Evolutionary conservation across 306 rosid species (phyloP), one percentile per base, ranked within the genome.

Genomic region (Acacia confusa): DNA sequence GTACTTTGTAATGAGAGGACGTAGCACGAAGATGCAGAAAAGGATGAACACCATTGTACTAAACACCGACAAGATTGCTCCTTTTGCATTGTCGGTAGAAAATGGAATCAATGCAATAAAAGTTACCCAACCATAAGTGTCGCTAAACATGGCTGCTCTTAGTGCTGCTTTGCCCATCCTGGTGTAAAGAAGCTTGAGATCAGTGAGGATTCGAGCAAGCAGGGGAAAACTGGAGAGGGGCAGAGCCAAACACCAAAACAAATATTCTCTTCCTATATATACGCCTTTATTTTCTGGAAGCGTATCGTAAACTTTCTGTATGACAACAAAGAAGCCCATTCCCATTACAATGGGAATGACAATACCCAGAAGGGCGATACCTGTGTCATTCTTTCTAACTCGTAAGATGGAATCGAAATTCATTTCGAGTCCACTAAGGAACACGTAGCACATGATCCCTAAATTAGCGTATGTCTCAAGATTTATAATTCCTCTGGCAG

Each of bases 341-440:
- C 27, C 28, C 25, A n/a, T 55, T 8, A 22, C 14, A 25, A n/a
- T n/a, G 4, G 63, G 63, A 55, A n/a, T 55, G 28, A 55, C 5
- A 8, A 22, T 55, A n/a, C 63, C 63, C 3, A 55, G 12, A 55
- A 55, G 4, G 63, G 63, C 28, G 4, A 55, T 55, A n/a, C 63
- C 28, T 55, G 63, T 9, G 28, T 55, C 28, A 9, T 24, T 58
- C 65, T 58, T 58, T 24, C 32, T 6, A 2, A 58, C 16, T 58
- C 11, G 53, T 10, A 85, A 20, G 47, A 85, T 78, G 65, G 68
- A 58, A 6, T 84, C 64, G 0, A 85, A 40, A 63, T 88, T 86
- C 75, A 81, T 85, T 74, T 88, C 87, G 61, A 83, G 66, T 1
- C 87, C 91, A 1, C 41, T 83, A 13, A 88, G 86, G 76, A 88